Percentiles rank a stretch among this genome's conserved stretches.
Evolutionary conservation across 257 asterid genomes (phyloP).

Genomic region (Scutellaria minor): DNA sequence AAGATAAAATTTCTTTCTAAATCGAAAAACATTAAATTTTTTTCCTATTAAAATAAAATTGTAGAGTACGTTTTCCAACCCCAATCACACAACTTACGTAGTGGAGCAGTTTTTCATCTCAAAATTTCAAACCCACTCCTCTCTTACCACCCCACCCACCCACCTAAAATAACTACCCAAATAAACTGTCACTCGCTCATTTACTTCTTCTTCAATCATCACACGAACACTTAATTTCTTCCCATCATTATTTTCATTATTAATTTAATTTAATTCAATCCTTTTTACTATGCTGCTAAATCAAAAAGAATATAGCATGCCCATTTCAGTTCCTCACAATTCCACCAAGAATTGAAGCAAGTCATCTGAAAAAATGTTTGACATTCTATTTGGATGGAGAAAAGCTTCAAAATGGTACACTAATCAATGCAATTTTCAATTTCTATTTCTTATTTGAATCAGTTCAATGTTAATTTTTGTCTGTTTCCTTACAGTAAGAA

Average conservation of each 20-base stretch:
- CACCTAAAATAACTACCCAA: conserved; percentile 41
- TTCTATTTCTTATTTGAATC: not conserved
- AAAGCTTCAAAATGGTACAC: conserved; percentile 84
- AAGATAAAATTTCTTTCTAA: too few species aligned
- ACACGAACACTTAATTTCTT: conserved; percentile 10
- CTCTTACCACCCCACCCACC: not conserved
- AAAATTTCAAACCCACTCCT: too few species aligned
- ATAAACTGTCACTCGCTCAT: not conserved
- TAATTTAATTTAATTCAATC: not conserved
- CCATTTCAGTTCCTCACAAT: not conserved
- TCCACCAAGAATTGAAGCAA: not conserved
- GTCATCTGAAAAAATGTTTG: conserved; percentile 45
- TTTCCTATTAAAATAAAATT: too few species aligned
- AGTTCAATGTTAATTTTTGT: not conserved
- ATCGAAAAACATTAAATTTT: too few species aligned
- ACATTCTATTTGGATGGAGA: conserved; percentile 78
- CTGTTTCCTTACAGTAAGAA: conserved; percentile 54
- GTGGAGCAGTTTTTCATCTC: conserved; percentile 38
- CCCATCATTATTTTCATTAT: not conserved
- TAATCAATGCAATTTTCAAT: too few species aligned
- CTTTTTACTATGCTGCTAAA: not conserved
- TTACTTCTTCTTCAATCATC: conserved; percentile 34
- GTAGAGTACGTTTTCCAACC: too few species aligned
- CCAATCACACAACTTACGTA: not conserved
- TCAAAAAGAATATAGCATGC: not conserved